These are phyloP conservation scores for Thermothielavioides terrestris DNA, from an alignment of 495 filamentous ascomycete genomes.

Conservation along the genomic window DNA sequence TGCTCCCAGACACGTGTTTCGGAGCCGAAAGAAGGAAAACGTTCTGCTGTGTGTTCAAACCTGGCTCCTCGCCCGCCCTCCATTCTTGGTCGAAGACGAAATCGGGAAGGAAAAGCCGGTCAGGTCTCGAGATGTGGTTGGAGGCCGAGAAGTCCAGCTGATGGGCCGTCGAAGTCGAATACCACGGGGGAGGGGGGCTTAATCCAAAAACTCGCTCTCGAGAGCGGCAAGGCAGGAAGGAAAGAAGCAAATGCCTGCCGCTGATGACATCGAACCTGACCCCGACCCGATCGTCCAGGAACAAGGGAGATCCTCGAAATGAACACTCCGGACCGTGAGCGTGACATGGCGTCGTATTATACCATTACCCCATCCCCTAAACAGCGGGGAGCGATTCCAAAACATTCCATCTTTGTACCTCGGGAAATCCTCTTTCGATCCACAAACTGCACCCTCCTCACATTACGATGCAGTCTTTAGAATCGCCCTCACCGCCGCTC, in stretches of 20 bases:
- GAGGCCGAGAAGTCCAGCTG: no score
- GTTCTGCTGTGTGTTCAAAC: no score
- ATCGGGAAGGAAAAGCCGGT: no score
- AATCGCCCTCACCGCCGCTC: constrained; percentile 34
- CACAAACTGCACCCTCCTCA: constrained; percentile 23
- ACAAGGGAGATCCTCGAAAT: neutral
- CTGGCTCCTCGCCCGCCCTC: no score
- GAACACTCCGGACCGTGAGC: neutral
- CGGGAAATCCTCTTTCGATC: neutral
- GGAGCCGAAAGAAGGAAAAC: no score
- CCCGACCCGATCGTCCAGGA: neutral
- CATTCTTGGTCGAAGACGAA: no score
- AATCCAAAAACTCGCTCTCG: neutral
- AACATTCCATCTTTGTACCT: neutral
- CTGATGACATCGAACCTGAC: neutral
- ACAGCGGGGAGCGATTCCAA: neutral
- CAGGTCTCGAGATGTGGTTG: constrained; percentile 1
- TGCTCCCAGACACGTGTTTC: no score
- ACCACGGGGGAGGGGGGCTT: no score
- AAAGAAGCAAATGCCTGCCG: neutral
- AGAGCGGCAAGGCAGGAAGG: neutral
- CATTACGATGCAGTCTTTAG: constrained; percentile 54
- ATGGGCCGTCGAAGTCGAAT: neutral
- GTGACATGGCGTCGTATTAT: constrained; percentile 5
- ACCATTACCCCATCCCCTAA: constrained; percentile 4